phyloP scores from a whole-genome alignment of 108 stramenopile species.

The Conticribra weissflogii region DNA sequence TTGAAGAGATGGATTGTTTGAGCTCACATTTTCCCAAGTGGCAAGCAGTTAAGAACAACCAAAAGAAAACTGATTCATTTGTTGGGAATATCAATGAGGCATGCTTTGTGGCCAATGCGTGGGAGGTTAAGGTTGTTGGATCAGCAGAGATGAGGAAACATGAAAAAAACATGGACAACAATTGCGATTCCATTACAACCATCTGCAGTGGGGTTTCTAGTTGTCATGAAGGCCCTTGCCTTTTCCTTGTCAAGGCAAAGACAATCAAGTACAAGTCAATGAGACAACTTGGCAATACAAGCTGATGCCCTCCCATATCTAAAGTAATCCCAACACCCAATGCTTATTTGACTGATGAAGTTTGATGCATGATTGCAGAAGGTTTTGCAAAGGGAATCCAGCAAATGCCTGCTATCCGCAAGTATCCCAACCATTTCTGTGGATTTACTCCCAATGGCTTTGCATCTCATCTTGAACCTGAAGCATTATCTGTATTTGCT shows the following conservation, averaged over 20 bases:
- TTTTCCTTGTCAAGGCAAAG: background rate
- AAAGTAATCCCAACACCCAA: conserved; percentile 2
- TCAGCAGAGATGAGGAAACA: background rate
- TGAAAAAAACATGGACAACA: conserved; percentile 9
- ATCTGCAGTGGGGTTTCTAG: background rate
- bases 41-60: background rate
- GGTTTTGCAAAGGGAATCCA: conserved; percentile 1
- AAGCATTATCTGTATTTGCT: background rate
- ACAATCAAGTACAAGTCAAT: background rate
- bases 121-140: background rate
- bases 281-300: background rate
- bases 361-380: background rate
- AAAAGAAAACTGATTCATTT: conserved; percentile 1
- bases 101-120: background rate
- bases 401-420: background rate
- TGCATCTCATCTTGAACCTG: background rate
- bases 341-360: conserved; percentile 18
- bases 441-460: conserved; percentile 6
- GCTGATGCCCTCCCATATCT: background rate
- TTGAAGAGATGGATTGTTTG: background rate
- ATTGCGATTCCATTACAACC: background rate
- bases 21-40: background rate
- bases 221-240: conserved; percentile 1
- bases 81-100: conserved; percentile 1
- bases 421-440: conserved; percentile 9